Conservation (phyloP, 441 rosid species). For the Manihot esculenta region DNA sequence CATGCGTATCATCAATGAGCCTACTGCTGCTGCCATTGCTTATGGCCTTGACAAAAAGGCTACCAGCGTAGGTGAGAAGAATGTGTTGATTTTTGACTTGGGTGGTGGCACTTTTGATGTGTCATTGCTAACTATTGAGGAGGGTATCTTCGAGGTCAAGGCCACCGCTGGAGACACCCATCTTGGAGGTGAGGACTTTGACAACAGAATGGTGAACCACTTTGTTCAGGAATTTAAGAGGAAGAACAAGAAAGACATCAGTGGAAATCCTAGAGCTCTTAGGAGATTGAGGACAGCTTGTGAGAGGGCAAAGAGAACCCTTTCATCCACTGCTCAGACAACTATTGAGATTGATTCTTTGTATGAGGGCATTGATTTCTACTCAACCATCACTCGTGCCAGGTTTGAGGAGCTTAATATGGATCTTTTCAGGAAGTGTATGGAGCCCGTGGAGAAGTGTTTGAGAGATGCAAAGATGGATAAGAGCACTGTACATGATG, state of each 20-base stretch:
- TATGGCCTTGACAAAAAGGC: constrained; percentile 74
- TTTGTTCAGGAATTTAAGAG: constrained; percentile 74
- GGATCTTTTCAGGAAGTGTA: constrained; percentile 75
- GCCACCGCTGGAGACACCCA: constrained; percentile 73
- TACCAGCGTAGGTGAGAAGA: constrained; percentile 59
- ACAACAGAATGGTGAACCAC: constrained; percentile 72
- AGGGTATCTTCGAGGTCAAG: constrained; percentile 73
- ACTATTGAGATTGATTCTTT: constrained; percentile 68
- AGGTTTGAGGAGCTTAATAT: constrained; percentile 70
- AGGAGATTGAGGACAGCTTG: constrained; percentile 61
- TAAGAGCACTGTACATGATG: constrained; percentile 66
- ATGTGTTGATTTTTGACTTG: constrained; percentile 62
- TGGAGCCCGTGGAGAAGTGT: constrained; percentile 85
- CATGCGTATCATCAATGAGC: constrained; percentile 68
- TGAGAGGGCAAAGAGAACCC: constrained; percentile 53
- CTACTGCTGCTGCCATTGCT: constrained; percentile 70
- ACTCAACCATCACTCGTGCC: constrained; percentile 63
- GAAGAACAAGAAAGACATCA: constrained; percentile 70
- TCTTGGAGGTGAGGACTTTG: constrained; percentile 69
- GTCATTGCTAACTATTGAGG: constrained; percentile 65
- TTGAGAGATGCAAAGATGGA: constrained; percentile 79
- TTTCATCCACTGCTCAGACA: constrained; percentile 56
- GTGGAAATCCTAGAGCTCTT: constrained; percentile 60
- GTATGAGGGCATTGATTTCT: constrained; percentile 67
- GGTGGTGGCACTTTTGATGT: constrained; percentile 87